These are phyloP conservation scores for Niebla homalea DNA, from an alignment of 495 filamentous ascomycete genomes.

Conservation along the genomic window DNA sequence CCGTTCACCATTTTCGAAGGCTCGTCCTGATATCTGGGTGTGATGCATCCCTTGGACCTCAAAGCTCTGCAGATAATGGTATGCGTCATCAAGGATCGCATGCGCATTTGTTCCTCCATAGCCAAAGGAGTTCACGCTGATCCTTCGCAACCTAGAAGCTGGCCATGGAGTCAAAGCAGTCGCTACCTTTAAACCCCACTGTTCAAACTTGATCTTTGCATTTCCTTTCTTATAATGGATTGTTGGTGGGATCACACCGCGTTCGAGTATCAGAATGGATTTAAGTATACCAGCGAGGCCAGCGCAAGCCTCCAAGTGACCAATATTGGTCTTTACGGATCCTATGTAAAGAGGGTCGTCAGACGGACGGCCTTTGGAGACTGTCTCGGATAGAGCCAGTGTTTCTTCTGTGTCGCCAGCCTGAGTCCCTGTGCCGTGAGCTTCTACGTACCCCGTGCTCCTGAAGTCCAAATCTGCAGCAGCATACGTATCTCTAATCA, in stretches of 20 bases:
- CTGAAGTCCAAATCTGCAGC: conserved; percentile 6
- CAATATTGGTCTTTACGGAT: conserved; percentile 17
- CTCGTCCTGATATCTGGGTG: conserved; percentile 2
- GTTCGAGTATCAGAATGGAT: conserved; percentile 31
- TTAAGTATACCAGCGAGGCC: conserved; percentile 42
- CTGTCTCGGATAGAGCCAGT: conserved; percentile 9
- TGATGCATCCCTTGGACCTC: conserved; percentile 14
- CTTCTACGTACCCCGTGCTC: conserved; percentile 21
- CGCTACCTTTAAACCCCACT: conserved; percentile 13
- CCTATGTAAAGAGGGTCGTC: conserved; percentile 11
- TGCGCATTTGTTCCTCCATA: conserved; percentile 24
- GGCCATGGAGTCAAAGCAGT: conserved; percentile 15
- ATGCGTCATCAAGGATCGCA: conserved; percentile 26
- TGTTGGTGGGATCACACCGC: conserved; percentile 34
- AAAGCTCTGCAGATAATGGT: conserved; percentile 11
- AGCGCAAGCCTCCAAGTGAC: conserved; percentile 15
- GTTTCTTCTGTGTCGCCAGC: conserved; percentile 14
- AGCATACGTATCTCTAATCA: conserved; percentile 10
- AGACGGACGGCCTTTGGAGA: conserved; percentile 6
- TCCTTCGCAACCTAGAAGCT: conserved; percentile 16
- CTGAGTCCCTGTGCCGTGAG: conserved; percentile 18
- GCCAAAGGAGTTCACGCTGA: conserved; percentile 26
- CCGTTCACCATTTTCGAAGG: neutral
- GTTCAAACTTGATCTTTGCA: conserved; percentile 16
- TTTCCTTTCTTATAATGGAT: conserved; percentile 30